Evolutionary conservation across 2,329 filamentous ascomycete species (phyloP).

Genomic region (Penicillium brevicompactum): DNA sequence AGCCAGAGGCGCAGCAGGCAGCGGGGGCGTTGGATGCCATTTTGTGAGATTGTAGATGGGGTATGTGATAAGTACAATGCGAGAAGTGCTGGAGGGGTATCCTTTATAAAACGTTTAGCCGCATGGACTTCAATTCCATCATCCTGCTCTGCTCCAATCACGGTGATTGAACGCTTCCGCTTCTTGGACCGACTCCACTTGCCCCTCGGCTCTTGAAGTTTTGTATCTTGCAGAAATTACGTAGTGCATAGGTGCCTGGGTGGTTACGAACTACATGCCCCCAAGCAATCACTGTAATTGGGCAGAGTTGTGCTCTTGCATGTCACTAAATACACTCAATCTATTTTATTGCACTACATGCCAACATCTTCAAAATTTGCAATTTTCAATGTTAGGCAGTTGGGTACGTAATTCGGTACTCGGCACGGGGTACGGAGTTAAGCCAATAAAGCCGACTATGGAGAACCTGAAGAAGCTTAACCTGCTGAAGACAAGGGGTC

Average conservation of each 20-base stretch:
- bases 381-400: too few relatives aligned
- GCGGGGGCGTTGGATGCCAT: conserved; percentile 57
- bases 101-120: background rate
- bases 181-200: conserved; percentile 8
- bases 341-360: too few relatives aligned
- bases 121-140: background rate
- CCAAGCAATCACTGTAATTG: too few relatives aligned
- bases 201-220: conserved; percentile 6
- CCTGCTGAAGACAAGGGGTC: too few relatives aligned
- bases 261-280: too few relatives aligned
- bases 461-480: background rate
- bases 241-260: too few relatives aligned
- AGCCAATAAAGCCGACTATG: conserved; percentile 10
- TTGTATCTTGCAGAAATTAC: background rate
- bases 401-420: conserved; percentile 11
- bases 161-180: background rate
- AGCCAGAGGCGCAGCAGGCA: conserved; percentile 51
- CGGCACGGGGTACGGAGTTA: conserved; percentile 20
- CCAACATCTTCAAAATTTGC: too few relatives aligned
- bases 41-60: conserved; percentile 8
- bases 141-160: conserved; percentile 5
- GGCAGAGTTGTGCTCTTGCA: too few relatives aligned
- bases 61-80: background rate
- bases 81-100: background rate
- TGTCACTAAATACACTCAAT: too few relatives aligned